Base-by-base conservation (phyloP, 1,284 basidiomycete species). In the Trametes pubescens region DNA sequence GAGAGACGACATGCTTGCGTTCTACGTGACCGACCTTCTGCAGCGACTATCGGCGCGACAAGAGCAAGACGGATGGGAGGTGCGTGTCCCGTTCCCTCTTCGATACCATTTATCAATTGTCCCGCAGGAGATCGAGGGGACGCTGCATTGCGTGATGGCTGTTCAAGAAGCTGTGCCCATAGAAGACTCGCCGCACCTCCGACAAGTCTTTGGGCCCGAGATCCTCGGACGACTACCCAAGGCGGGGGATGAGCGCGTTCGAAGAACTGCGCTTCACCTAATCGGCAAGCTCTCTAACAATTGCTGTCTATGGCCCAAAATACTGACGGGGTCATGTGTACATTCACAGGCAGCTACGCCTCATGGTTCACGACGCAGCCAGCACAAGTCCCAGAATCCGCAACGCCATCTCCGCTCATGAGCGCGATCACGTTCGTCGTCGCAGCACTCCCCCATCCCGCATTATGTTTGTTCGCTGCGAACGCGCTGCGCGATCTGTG, bases 81-180 rank as follows among this genome's bases (percentile, higher is more conserved):
- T 92, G 64, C 55, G 85, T 64, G 7, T 57, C 13, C 35, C 52
- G 22, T 40, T 26, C 49, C n/a, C n/a, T n/a, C n/a, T n/a, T n/a
- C n/a, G n/a, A n/a, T n/a, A n/a, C n/a, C n/a, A n/a, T n/a, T n/a
- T n/a, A n/a, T 29, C 8, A 21, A 34, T 7, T 16, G 4, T 7
- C 9, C 32, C 38, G 65, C 46, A 95, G 92, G 89, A 93, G 69
- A 83, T 95, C 44, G 95, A 97, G 78, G 92, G 91, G 1, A 90
- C 90, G 0, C 75, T 96, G 5, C 92, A 95, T 73, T 95, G 92
- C 70, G 84, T 96, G 43, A 89, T 90, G 79, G 91, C 90, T 16
- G 84, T 95, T 4, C 92, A 95, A 72, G 95, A 97, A 80, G 93
- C 93, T 0, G 83, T 96, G 3, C 92, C 94, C 18, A 76, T 94